Percentiles rank a stretch among this genome's conserved stretches.
These are phyloP conservation scores for Podosphaera fusca DNA, from an alignment of 2,329 filamentous ascomycete species.

Conservation along the genomic window DNA sequence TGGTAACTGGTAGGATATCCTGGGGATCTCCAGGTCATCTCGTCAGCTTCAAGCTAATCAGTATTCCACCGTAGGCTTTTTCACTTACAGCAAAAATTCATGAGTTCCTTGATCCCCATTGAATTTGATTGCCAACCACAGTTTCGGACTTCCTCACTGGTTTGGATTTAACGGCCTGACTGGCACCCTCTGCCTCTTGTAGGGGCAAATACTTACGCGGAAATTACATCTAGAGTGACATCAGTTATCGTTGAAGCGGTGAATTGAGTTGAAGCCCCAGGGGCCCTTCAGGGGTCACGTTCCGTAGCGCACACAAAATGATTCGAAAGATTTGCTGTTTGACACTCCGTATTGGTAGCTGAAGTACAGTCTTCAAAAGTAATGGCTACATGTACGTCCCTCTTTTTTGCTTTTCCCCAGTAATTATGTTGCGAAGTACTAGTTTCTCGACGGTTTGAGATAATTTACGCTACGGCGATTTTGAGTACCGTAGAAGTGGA, in stretches of 20 bases:
- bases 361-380: too few species aligned
- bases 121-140: slow-evolving; percentile 9
- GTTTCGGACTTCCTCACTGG: slow-evolving; percentile 2
- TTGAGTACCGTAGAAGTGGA: too few species aligned
- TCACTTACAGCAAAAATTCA: slow-evolving; percentile 4
- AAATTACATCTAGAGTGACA: neutral
- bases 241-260: neutral
- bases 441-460: too few species aligned
- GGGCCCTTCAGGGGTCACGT: neutral
- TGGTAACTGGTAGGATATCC: slow-evolving; percentile 9
- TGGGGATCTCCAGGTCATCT: slow-evolving; percentile 7
- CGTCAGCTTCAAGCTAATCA: slow-evolving; percentile 4
- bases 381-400: neutral
- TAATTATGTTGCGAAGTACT: too few species aligned
- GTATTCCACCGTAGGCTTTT: neutral
- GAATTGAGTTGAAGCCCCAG: neutral
- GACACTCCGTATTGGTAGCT: neutral
- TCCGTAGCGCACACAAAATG: neutral
- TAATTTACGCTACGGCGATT: too few species aligned
- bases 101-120: slow-evolving; percentile 3
- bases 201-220: slow-evolving; percentile 11
- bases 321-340: neutral
- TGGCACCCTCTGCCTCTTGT: slow-evolving; percentile 11
- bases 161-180: slow-evolving; percentile 9
- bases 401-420: neutral